Conservation (phyloP, 805 yeast genomes). For the Brettanomyces anomalus region DNA sequence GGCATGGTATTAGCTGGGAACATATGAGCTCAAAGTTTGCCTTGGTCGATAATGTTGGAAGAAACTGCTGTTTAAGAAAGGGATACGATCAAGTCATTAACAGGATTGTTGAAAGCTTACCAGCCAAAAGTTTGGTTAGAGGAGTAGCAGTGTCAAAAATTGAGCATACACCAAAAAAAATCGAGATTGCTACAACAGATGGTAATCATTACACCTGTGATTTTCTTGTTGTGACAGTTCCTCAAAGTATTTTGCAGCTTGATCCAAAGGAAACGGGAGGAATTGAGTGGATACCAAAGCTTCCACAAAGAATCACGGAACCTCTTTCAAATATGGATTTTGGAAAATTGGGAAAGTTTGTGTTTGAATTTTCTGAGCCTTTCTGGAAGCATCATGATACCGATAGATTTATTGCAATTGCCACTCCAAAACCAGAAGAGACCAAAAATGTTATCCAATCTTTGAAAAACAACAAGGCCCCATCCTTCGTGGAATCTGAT, state of each 20-base stretch:
- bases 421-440: slow-evolving; percentile 23
- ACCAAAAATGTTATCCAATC: neutral
- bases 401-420: slow-evolving; percentile 42
- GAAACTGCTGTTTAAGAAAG: slow-evolving; percentile 60
- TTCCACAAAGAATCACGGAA: slow-evolving; percentile 36
- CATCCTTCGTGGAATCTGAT: neutral
- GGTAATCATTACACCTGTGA: slow-evolving; percentile 33
- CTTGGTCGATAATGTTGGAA: slow-evolving; percentile 62
- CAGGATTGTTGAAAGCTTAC: slow-evolving; percentile 32
- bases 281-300: slow-evolving; percentile 45
- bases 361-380: slow-evolving; percentile 52
- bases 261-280: slow-evolving; percentile 30
- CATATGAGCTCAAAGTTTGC: slow-evolving; percentile 60
- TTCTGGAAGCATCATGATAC: slow-evolving; percentile 49
- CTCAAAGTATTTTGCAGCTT: slow-evolving; percentile 58
- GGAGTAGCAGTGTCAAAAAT: slow-evolving; percentile 35
- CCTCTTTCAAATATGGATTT: slow-evolving; percentile 43
- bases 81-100: slow-evolving; percentile 50
- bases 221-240: slow-evolving; percentile 64
- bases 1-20: slow-evolving; percentile 73
- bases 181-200: slow-evolving; percentile 26
- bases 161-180: slow-evolving; percentile 17
- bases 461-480: neutral
- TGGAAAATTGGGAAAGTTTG: slow-evolving; percentile 67
- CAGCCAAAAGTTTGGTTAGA: slow-evolving; percentile 29